phyloP scores from a whole-genome alignment of 2,329 filamentous ascomycete genomes.

The Rhexocercosporidium sp. region DNA sequence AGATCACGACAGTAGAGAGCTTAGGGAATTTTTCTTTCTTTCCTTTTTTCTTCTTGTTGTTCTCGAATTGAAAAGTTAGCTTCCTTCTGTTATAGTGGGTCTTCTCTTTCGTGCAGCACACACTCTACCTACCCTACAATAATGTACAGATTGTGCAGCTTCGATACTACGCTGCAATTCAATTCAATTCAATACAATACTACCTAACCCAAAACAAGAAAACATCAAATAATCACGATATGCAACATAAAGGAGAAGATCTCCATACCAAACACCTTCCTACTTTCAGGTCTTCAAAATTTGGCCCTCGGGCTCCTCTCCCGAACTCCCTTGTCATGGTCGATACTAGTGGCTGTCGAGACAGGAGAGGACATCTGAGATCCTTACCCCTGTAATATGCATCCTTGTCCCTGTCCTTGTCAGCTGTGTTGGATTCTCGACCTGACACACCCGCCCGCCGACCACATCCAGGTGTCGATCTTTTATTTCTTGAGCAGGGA shows the following conservation, averaged over 20 bases:
- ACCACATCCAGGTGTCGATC: constrained; percentile 20
- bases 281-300: background rate
- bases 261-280: background rate
- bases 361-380: background rate
- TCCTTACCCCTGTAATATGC: background rate
- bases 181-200: no score
- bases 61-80: no score
- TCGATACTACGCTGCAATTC: no score
- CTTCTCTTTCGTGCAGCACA: no score
- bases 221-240: no score
- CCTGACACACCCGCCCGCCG: constrained; percentile 20
- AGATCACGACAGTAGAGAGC: background rate
- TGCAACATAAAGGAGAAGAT: background rate
- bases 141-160: no score
- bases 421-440: background rate
- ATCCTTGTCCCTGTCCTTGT: background rate
- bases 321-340: constrained; percentile 1
- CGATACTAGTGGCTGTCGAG: constrained; percentile 3
- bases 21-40: no score
- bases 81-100: no score
- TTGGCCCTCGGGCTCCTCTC: constrained; percentile 10
- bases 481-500: background rate
- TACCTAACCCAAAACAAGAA: no score
- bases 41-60: no score
- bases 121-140: no score